These are phyloP conservation scores for Chloris gayana DNA, from an alignment of 176 grass and related monocot species.

Conservation along the genomic window DNA sequence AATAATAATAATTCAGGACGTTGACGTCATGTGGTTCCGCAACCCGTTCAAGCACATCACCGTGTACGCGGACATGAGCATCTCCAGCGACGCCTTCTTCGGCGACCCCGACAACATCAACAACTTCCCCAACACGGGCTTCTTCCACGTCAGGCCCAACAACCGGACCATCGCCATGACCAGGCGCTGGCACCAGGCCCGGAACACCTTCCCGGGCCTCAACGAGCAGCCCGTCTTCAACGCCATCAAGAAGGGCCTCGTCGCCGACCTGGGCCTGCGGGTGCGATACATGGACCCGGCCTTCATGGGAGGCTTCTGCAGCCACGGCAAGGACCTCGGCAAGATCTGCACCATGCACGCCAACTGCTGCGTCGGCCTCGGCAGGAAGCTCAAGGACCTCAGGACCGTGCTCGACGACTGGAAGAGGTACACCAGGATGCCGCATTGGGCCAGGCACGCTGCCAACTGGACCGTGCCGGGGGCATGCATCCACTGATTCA, in stretches of 20 bases:
- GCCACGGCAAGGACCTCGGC: slow-evolving; percentile 50
- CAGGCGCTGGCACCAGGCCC: slow-evolving; percentile 49
- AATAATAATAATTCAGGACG: no score
- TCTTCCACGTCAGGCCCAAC: slow-evolving; percentile 59
- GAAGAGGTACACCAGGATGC: slow-evolving; percentile 57
- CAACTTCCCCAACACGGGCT: slow-evolving; percentile 80
- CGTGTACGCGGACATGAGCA: slow-evolving; percentile 66
- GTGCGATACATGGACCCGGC: slow-evolving; percentile 58
- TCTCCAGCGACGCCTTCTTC: slow-evolving; percentile 58
- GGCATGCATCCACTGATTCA: slow-evolving; percentile 48
- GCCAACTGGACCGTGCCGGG: slow-evolving; percentile 72
- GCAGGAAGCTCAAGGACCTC: slow-evolving; percentile 60
- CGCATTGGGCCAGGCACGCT: slow-evolving; percentile 26
- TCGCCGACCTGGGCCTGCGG: slow-evolving; percentile 32
- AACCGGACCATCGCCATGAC: slow-evolving; percentile 56
- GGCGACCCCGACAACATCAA: slow-evolving; percentile 46
- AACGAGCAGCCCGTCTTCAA: slow-evolving; percentile 88
- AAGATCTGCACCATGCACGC: slow-evolving; percentile 91
- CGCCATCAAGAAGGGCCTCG: slow-evolving; percentile 60
- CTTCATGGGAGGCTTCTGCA: slow-evolving; percentile 64
- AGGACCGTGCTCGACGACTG: slow-evolving; percentile 53
- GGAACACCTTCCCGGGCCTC: slow-evolving; percentile 11
- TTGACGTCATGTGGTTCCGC: slow-evolving; percentile 72
- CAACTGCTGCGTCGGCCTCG: slow-evolving; percentile 73
- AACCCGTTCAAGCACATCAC: slow-evolving; percentile 73